These are phyloP conservation scores for Arbutus unedo DNA, from an alignment of 148 eudicot species.

Conservation along the genomic window DNA sequence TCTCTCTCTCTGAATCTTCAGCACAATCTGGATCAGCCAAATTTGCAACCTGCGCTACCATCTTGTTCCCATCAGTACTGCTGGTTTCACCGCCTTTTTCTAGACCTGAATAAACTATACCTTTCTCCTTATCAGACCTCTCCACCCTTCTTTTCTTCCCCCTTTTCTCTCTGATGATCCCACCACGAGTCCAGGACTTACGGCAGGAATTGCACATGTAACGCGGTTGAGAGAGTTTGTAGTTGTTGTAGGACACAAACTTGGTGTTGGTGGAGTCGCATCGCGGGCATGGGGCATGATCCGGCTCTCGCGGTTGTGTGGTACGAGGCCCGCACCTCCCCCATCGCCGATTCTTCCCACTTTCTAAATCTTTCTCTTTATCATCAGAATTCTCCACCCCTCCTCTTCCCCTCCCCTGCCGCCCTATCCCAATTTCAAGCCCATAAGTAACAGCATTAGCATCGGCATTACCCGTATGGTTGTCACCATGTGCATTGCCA, in stretches of 20 bases:
- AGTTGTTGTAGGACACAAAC: neutral
- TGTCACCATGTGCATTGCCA: neutral
- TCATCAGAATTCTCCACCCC: slow-evolving; percentile 13
- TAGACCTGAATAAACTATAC: neutral
- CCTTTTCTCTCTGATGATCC: neutral
- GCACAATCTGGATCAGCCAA: neutral
- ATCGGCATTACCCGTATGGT: neutral
- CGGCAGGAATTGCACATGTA: neutral
- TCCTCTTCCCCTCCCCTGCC: slow-evolving; percentile 18
- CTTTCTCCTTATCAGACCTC: slow-evolving; percentile 10
- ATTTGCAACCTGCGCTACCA: neutral
- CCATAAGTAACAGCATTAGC: slow-evolving; percentile 8
- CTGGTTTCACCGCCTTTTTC: neutral
- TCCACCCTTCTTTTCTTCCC: neutral
- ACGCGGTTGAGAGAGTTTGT: neutral
- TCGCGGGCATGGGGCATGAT: neutral
- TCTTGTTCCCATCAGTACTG: neutral
- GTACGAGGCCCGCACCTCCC: neutral
- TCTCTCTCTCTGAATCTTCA: neutral
- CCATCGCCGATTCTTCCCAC: neutral
- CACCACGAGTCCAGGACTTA: neutral
- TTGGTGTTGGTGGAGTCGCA: neutral
- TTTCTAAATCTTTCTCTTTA: neutral
- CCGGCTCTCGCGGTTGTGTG: neutral
- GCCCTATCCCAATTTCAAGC: slow-evolving; percentile 3